Evolutionary conservation across 257 asterid species (phyloP).

Genomic region (Rauvolfia tetraphylla): DNA sequence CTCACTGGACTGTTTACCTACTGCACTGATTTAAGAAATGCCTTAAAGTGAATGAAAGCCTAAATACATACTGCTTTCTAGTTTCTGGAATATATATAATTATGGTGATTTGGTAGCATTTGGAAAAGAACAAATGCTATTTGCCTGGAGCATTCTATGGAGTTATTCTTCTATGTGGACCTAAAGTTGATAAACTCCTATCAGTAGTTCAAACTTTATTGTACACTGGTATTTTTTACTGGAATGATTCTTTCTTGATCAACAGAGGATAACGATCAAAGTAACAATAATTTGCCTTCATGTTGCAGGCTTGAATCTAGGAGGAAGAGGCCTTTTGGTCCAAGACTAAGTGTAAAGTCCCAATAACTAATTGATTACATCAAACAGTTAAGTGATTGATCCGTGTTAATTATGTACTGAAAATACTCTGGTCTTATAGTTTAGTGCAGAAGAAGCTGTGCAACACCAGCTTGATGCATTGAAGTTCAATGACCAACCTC

Average conservation of each 20-base stretch:
- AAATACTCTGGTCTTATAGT: conserved; percentile 38
- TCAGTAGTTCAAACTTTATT: neutral
- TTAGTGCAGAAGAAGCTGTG: conserved; percentile 87
- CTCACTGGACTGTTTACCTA: neutral
- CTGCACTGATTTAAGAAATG: neutral
- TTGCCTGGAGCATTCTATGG: neutral
- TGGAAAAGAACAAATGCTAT: neutral
- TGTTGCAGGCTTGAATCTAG: conserved; percentile 78
- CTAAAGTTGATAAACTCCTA: neutral
- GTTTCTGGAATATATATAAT: neutral
- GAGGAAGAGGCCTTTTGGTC: conserved; percentile 75
- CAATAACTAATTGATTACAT: conserved; percentile 1
- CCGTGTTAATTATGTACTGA: conserved; percentile 15
- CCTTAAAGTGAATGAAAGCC: neutral
- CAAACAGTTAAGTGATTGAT: neutral
- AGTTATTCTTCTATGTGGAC: neutral
- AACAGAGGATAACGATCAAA: neutral
- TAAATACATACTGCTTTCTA: neutral
- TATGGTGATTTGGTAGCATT: neutral
- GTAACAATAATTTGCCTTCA: conserved; percentile 7
- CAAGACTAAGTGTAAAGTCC: conserved; percentile 66
- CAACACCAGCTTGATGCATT: conserved; percentile 85
- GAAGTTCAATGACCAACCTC: conserved; percentile 87
- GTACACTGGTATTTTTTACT: neutral
- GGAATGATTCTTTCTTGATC: neutral